phyloP scores from a whole-genome alignment of 805 yeast species.

The Zygosaccharomyces gambellarensis region DNA sequence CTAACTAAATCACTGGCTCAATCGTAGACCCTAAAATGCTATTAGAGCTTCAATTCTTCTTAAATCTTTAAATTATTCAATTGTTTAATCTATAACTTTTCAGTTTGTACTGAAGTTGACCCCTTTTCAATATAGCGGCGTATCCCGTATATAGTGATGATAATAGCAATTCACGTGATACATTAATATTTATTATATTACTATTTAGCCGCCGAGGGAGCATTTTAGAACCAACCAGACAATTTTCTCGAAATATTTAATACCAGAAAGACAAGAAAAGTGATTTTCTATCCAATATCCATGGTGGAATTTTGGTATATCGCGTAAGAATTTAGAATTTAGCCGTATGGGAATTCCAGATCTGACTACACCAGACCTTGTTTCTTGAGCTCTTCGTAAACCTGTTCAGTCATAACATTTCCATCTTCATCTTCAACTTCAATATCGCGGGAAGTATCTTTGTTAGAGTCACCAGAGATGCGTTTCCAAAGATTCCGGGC shows the following conservation, averaged over 20 bases:
- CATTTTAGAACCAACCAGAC: no score
- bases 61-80: neutral
- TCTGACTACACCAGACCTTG: slow-evolving; percentile 68
- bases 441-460: slow-evolving; percentile 37
- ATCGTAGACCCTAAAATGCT: neutral
- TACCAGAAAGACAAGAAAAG: no score
- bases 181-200: neutral
- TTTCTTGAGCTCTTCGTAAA: slow-evolving; percentile 76
- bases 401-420: slow-evolving; percentile 80
- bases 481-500: slow-evolving; percentile 56
- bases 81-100: neutral
- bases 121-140: slow-evolving; percentile 5
- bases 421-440: slow-evolving; percentile 94
- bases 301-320: no score
- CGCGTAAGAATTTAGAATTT: neutral
- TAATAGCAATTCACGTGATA: neutral
- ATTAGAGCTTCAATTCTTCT: neutral
- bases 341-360: neutral
- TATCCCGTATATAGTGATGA: neutral
- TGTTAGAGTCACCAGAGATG: slow-evolving; percentile 18
- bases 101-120: neutral
- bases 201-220: neutral
- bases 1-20: neutral
- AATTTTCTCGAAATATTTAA: no score
- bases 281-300: no score